A percentile compares a stretch with the other conserved stretches of the same genome.
phyloP scores from a whole-genome alignment of 2,329 filamentous ascomycete genomes.

The Pseudocercospora macadamiae region DNA sequence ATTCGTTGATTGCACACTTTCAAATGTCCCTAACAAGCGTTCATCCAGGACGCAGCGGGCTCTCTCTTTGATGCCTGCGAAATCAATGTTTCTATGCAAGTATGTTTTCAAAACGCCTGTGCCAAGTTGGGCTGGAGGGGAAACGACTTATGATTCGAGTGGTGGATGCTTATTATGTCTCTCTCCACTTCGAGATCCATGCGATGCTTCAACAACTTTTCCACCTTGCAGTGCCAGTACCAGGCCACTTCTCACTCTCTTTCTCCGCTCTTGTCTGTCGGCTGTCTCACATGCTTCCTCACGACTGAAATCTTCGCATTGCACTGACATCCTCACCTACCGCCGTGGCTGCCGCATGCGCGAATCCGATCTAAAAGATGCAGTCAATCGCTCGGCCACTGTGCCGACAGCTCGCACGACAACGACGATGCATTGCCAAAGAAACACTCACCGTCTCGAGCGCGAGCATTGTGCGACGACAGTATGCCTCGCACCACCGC shows the following conservation, averaged over 20 bases:
- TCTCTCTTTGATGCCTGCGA: no score
- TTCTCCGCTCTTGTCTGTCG: neutral
- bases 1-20: no score
- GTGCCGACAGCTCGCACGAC: conserved; percentile 23
- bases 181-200: no score
- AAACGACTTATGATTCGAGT: no score
- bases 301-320: neutral
- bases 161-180: no score
- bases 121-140: no score
- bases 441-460: conserved; percentile 14
- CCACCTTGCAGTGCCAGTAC: neutral
- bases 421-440: conserved; percentile 8
- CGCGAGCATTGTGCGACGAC: conserved; percentile 16
- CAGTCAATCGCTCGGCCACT: conserved; percentile 22
- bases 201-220: neutral
- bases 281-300: neutral
- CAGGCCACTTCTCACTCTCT: neutral
- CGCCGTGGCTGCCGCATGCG: neutral
- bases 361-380: conserved; percentile 1
- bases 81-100: no score
- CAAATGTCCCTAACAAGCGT: no score
- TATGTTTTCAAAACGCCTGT: no score
- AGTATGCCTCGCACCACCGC: conserved; percentile 28
- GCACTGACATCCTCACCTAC: neutral
- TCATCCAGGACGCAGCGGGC: no score